These are phyloP conservation scores for Alternaria atra DNA, from an alignment of 2,329 filamentous ascomycete genomes.

Conservation along the genomic window DNA sequence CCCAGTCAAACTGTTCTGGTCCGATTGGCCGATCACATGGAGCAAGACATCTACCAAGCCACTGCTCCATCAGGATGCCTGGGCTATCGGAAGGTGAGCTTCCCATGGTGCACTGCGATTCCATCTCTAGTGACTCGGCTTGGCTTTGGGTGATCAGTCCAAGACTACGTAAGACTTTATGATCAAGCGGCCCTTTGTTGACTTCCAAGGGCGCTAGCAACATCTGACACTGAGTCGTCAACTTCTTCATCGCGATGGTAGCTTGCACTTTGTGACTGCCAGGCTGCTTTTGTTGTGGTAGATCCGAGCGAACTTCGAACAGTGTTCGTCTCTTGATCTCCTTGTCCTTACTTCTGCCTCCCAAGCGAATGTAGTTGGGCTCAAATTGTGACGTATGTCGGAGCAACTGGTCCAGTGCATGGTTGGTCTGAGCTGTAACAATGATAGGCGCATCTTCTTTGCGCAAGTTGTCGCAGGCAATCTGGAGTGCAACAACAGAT, in stretches of 20 bases:
- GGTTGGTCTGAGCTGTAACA: slow-evolving; percentile 86
- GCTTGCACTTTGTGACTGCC: slow-evolving; percentile 55
- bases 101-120: slow-evolving; percentile 57
- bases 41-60: slow-evolving; percentile 65
- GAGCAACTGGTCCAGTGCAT: slow-evolving; percentile 85
- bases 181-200: slow-evolving; percentile 30
- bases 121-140: slow-evolving; percentile 65
- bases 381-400: slow-evolving; percentile 70
- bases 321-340: slow-evolving; percentile 72
- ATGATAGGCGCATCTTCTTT: slow-evolving; percentile 73
- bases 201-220: slow-evolving; percentile 40
- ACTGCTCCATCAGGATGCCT: slow-evolving; percentile 58
- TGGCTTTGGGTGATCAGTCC: slow-evolving; percentile 71
- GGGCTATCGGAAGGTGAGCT: slow-evolving; percentile 38
- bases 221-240: slow-evolving; percentile 32
- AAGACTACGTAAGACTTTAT: slow-evolving; percentile 60
- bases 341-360: slow-evolving; percentile 73
- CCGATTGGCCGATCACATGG: slow-evolving; percentile 56
- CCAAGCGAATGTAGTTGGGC: slow-evolving; percentile 70
- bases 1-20: slow-evolving; percentile 61
- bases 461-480: slow-evolving; percentile 68
- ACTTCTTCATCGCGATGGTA: slow-evolving; percentile 52
- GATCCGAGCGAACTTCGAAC: slow-evolving; percentile 64
- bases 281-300: slow-evolving; percentile 29
- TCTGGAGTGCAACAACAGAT: slow-evolving; percentile 74